Evolutionary conservation across 768 basidiomycete genomes (phyloP), one percentile per base, ranked within the genome.

Genomic region (Lentinula detonsa): DNA sequence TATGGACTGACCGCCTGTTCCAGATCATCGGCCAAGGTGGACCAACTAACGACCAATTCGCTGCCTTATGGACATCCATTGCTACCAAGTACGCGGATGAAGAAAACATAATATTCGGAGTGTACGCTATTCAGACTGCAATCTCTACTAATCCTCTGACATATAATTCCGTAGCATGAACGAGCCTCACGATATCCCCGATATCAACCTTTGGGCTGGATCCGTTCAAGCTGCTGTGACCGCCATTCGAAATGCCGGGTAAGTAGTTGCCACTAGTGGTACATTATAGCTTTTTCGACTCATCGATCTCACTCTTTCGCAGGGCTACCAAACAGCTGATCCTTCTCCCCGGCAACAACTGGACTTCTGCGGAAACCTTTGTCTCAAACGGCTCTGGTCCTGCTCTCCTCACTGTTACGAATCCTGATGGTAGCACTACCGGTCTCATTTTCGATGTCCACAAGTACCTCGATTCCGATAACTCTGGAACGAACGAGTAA

Each of bases 21-120:
- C 60, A 79, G 75, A 82, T 87, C 39, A 79, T 87, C 51, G 85
- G 85, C 1, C 83, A 86, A 71, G 85, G 84, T 40, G 84, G 85
- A 31, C 85, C 86, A 1, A 75, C 76, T 35, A 76, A 87, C 67
- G 78, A 72, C 4, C 66, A 81, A 43, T 83, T 87, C 62, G 85
- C 84, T 8, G 68, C 68, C 3, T 69, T 83, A 18, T 87, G 85
- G 86, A 66, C 68, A 59, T 69, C 73, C 54, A 72, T 88, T 50
- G 86, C 86, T 1, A 62, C 75, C 2, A 74, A 81, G 61, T 86
- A 83, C 65, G 74, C 73, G 43, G 51, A 65, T 28, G 65, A 82
- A 60, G 40, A 64, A 13, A 78, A 72, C 15, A 67, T 83, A 45
- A 73, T 82, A 18, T 83, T 83, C 48, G 82, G 80, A 59, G 61